Percentiles rank a stretch among this genome's conserved stretches.
phyloP scores from a whole-genome alignment of 768 basidiomycete genomes.

The Cantharellus anzutake region DNA sequence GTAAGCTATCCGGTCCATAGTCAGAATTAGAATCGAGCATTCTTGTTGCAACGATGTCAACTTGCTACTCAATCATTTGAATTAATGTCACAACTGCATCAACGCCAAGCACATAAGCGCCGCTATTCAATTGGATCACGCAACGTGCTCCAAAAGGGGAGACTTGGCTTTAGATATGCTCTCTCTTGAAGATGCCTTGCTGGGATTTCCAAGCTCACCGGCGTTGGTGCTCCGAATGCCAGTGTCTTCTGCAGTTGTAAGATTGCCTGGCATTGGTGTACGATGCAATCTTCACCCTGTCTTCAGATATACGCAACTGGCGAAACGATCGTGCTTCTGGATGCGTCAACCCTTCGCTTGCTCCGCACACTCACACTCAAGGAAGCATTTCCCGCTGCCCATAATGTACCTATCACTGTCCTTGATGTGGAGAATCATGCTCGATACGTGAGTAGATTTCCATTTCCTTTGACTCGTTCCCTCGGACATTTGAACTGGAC shows the following conservation, averaged over 20 bases:
- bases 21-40: too few relatives aligned
- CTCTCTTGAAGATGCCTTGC: constrained; percentile 26
- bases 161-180: constrained; percentile 17
- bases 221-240: constrained; percentile 36
- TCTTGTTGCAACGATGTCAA: too few relatives aligned
- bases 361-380: constrained; percentile 57
- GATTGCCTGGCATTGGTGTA: constrained; percentile 6
- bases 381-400: constrained; percentile 55
- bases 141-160: too few relatives aligned
- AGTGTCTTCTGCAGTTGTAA: constrained; percentile 40
- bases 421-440: constrained; percentile 57
- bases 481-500: not conserved
- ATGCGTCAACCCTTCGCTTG: constrained; percentile 47
- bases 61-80: too few relatives aligned
- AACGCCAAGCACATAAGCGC: too few relatives aligned
- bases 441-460: constrained; percentile 45
- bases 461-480: not conserved
- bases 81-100: too few relatives aligned
- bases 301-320: constrained; percentile 52
- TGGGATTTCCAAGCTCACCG: constrained; percentile 32
- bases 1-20: too few relatives aligned
- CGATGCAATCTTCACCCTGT: constrained; percentile 1
- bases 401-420: constrained; percentile 29
- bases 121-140: too few relatives aligned
- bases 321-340: constrained; percentile 39